Evolutionary conservation across 257 asterid species (phyloP), one percentile per base, ranked within the genome.

Genomic region (Lycium ferocissimum): DNA sequence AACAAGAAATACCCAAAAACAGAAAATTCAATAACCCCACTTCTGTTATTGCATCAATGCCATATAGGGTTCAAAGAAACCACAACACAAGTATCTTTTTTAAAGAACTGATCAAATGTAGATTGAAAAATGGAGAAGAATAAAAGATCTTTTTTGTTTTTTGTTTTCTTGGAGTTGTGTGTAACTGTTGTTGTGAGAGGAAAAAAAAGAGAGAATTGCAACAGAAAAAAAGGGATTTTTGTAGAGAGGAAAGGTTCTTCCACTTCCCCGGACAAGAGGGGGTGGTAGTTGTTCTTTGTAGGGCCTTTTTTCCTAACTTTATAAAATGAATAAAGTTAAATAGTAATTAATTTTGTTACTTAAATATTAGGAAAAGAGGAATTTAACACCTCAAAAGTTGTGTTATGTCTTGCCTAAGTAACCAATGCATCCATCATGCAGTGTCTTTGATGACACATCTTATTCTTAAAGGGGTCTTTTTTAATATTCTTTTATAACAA

Each of bases 181-280:
- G 38, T 9, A 45, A 47, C 80, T 26, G 33, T 26, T 26, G 33
- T 26, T 26, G 33, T 26, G 33, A 26, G 33, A 26, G 33, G 33
- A 26, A 26, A 26, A 26, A 26, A 26, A 26, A 26, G 1, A 26
- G 33, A 26, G 33, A 26, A 26, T 1, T 26, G 33, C 33, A 26
- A 26, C 33, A 26, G 33, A 26, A 26, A 26, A 26, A 26, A 11
- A 10, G 56, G 56, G 10, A 4, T 12, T 12, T 9, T 73, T 45
- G 58, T 75, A 45, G 15, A n/a, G 61, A 75, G 81, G 13, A 49
- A 75, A 20, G 81, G 33, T 26, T 26, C 33, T 22, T 75, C 81
- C 62, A 75, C 62, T 69, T 37, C 78, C 78, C 78, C 51, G 78
- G 53, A 38, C 78, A 38, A 37, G 78, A 37, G 14, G 53, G 78